A percentile compares a stretch with the other conserved stretches of the same genome.
phyloP scores from a whole-genome alignment of 768 basidiomycete species.

The Termitomyces sp. region DNA sequence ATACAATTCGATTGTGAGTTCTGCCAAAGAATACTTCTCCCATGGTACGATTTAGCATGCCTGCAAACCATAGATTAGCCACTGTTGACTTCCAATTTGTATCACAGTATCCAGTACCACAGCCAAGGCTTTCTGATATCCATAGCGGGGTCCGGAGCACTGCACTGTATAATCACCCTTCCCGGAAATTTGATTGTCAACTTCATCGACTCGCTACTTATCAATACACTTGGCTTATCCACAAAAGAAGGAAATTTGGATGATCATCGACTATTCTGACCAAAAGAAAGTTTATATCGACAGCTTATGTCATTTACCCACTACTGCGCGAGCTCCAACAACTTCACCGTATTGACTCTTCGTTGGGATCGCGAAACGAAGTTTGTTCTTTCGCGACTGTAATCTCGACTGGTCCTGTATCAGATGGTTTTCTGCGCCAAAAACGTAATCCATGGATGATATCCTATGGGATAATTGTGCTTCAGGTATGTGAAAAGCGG shows the following conservation, averaged over 20 bases:
- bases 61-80: not conserved
- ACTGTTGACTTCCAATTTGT: not conserved
- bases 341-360: not conserved
- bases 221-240: not conserved
- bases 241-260: not conserved
- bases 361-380: not conserved
- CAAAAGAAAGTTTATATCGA: not conserved
- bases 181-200: not conserved
- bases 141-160: too few relatives aligned
- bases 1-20: not conserved
- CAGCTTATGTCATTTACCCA: not conserved
- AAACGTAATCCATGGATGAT: constrained; percentile 29
- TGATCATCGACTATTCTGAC: not conserved
- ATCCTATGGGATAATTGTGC: constrained; percentile 20
- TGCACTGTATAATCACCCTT: not conserved
- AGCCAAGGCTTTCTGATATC: too few relatives aligned
- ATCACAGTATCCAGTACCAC: not conserved
- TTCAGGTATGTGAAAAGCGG: not conserved
- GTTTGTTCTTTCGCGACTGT: not conserved
- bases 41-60: not conserved
- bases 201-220: not conserved
- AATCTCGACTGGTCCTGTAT: not conserved
- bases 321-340: not conserved
- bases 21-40: not conserved
- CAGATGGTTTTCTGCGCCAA: constrained; percentile 21